Evolutionary conservation across 805 yeast species (phyloP).

Genomic region (Peterozyma xylosa): DNA sequence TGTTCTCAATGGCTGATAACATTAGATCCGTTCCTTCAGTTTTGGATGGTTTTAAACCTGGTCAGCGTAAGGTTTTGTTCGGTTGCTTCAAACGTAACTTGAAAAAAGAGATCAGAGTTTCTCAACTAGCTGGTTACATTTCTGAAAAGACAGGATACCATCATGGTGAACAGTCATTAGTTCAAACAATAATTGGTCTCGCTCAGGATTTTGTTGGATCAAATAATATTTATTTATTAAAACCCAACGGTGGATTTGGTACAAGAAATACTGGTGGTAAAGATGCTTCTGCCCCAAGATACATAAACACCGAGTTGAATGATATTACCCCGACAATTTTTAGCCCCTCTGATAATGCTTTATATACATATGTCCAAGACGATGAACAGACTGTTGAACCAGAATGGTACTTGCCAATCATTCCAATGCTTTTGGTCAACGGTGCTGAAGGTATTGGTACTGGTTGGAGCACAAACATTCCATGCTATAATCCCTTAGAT

Average conservation of each 20-base stretch:
- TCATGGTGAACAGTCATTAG: slow-evolving; percentile 87
- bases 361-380: slow-evolving; percentile 76
- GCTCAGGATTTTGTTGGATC: slow-evolving; percentile 95
- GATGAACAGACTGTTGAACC: slow-evolving; percentile 95
- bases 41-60: slow-evolving; percentile 93
- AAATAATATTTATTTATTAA: slow-evolving; percentile 75
- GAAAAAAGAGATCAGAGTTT: slow-evolving; percentile 75
- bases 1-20: slow-evolving; percentile 95
- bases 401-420: slow-evolving; percentile 87
- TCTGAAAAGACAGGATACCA: slow-evolving; percentile 89
- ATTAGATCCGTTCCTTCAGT: slow-evolving; percentile 92
- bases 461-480: slow-evolving; percentile 95
- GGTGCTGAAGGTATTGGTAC: slow-evolving; percentile 99
- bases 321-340: slow-evolving; percentile 72
- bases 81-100: slow-evolving; percentile 83
- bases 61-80: slow-evolving; percentile 88
- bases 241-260: slow-evolving; percentile 95
- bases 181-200: slow-evolving; percentile 84
- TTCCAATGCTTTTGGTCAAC: slow-evolving; percentile 91
- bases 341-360: slow-evolving; percentile 71
- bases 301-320: slow-evolving; percentile 80
- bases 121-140: slow-evolving; percentile 84
- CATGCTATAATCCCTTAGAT: slow-evolving; percentile 83
- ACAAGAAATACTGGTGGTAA: slow-evolving; percentile 96
- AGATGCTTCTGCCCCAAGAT: slow-evolving; percentile 97